A percentile compares a stretch with the other conserved stretches of the same genome.
Evolutionary conservation across 225 moss, liverwort and hornwort species (phyloP).

Genomic region (Physcomitrium patens): DNA sequence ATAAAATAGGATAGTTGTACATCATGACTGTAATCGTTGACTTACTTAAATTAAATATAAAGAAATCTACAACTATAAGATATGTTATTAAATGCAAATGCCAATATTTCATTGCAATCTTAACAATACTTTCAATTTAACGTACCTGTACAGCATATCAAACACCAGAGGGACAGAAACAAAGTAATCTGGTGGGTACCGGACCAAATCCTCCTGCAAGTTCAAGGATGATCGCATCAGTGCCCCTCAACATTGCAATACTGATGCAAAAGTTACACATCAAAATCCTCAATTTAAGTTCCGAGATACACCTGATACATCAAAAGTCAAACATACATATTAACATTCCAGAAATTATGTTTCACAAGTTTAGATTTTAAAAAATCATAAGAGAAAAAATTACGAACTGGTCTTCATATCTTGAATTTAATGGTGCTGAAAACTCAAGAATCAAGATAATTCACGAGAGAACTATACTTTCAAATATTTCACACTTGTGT

Average conservation of each 20-base stretch:
- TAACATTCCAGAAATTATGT: too few relatives aligned
- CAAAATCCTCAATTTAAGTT: too few relatives aligned
- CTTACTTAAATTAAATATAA: not conserved
- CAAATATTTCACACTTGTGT: slow-evolving; percentile 66
- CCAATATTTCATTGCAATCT: not conserved
- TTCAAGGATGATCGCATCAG: slow-evolving; percentile 10
- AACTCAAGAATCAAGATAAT: too few relatives aligned
- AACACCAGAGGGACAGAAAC: slow-evolving; percentile 82
- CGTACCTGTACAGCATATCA: slow-evolving; percentile 78
- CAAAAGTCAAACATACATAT: too few relatives aligned
- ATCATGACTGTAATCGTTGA: not conserved
- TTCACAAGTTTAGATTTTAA: too few relatives aligned
- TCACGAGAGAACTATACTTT: slow-evolving; percentile 47
- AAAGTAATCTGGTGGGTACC: slow-evolving; percentile 74
- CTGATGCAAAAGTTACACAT: not conserved
- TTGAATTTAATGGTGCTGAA: too few relatives aligned
- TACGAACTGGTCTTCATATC: too few relatives aligned
- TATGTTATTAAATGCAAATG: not conserved
- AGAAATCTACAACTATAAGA: not conserved
- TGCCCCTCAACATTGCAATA: not conserved
- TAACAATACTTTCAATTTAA: slow-evolving; percentile 3
- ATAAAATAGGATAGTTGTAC: not conserved
- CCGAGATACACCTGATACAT: too few relatives aligned
- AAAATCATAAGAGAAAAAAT: too few relatives aligned
- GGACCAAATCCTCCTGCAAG: slow-evolving; percentile 69